A percentile compares a stretch with the other conserved stretches of the same genome.
These are phyloP conservation scores for Coniella vitis DNA, from an alignment of 2,329 filamentous ascomycete genomes.

Conservation along the genomic window DNA sequence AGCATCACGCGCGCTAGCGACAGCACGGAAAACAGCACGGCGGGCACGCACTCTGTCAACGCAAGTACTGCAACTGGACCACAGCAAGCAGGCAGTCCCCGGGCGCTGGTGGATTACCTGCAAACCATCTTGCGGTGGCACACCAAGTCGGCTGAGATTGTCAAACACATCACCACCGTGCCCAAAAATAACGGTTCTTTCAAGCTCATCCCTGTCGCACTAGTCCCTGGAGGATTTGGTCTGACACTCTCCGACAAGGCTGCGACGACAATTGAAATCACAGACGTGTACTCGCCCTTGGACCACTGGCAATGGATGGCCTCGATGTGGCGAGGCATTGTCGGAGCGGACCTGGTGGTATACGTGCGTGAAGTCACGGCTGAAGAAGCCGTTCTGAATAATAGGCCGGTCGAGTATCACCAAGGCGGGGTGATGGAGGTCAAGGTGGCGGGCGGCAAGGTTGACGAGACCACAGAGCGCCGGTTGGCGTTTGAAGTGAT, in stretches of 20 bases:
- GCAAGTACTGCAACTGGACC: background rate
- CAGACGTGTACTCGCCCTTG: slow-evolving; percentile 69
- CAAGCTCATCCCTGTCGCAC: slow-evolving; percentile 54
- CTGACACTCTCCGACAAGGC: slow-evolving; percentile 71
- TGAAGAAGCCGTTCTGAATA: slow-evolving; percentile 31
- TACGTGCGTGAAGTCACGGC: slow-evolving; percentile 44
- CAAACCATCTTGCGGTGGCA: slow-evolving; percentile 69
- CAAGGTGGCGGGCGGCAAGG: slow-evolving; percentile 34
- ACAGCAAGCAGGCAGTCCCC: background rate
- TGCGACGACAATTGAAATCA: slow-evolving; percentile 65
- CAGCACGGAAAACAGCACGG: background rate
- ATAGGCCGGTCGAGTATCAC: slow-evolving; percentile 46
- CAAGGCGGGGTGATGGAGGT: slow-evolving; percentile 50
- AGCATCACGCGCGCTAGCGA: slow-evolving; percentile 1
- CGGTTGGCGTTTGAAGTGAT: slow-evolving; percentile 80
- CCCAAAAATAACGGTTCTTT: slow-evolving; percentile 18
- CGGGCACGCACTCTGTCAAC: background rate
- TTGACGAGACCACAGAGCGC: slow-evolving; percentile 65
- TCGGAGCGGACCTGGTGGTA: slow-evolving; percentile 73
- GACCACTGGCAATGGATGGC: slow-evolving; percentile 99
- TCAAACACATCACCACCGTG: slow-evolving; percentile 38
- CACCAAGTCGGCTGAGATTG: slow-evolving; percentile 63
- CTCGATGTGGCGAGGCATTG: slow-evolving; percentile 80
- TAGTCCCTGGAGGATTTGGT: slow-evolving; percentile 73
- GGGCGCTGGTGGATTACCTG: slow-evolving; percentile 46